Conservation (phyloP, 768 basidiomycete genomes). For the Amanita subjunquillea region DNA sequence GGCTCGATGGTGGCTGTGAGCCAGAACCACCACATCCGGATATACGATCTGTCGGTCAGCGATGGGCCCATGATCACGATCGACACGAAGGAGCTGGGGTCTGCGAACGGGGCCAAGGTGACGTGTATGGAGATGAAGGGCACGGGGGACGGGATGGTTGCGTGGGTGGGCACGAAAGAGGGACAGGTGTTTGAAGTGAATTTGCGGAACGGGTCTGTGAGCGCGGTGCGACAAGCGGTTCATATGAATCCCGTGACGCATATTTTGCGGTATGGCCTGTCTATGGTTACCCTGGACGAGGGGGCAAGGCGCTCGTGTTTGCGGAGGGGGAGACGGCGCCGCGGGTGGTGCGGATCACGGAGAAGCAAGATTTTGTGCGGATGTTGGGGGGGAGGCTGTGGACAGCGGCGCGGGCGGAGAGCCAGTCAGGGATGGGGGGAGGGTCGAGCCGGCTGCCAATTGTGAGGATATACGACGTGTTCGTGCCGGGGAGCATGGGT, state of each 20-base stretch:
- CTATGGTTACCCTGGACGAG: constrained; percentile 81
- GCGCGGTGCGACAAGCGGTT: constrained; percentile 44
- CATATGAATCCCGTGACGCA: constrained; percentile 61
- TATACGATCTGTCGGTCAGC: constrained; percentile 46
- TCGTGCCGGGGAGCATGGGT: constrained; percentile 44
- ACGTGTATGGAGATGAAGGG: constrained; percentile 74
- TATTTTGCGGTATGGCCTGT: constrained; percentile 61
- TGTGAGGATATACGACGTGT: constrained; percentile 74
- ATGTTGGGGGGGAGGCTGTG: constrained; percentile 72
- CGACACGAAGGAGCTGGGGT: constrained; percentile 51
- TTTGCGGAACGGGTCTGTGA: constrained; percentile 45
- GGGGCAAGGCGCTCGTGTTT: constrained; percentile 77
- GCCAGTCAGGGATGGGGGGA: constrained; percentile 19
- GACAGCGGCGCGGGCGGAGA: constrained; percentile 58
- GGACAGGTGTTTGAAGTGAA: constrained; percentile 84
- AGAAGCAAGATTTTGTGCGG: constrained; percentile 75
- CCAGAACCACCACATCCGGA: constrained; percentile 44
- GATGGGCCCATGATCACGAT: constrained; percentile 37
- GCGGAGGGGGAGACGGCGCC: constrained; percentile 41
- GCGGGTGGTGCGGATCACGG: constrained; percentile 57
- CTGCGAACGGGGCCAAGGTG: constrained; percentile 58
- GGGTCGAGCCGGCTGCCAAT: constrained; percentile 44
- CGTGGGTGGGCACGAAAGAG: constrained; percentile 90
- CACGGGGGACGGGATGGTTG: constrained; percentile 18
- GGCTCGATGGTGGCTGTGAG: constrained; percentile 52